Base-by-base conservation (phyloP, 495 filamentous ascomycete genomes). In the Trichoderma orchidacearum region DNA sequence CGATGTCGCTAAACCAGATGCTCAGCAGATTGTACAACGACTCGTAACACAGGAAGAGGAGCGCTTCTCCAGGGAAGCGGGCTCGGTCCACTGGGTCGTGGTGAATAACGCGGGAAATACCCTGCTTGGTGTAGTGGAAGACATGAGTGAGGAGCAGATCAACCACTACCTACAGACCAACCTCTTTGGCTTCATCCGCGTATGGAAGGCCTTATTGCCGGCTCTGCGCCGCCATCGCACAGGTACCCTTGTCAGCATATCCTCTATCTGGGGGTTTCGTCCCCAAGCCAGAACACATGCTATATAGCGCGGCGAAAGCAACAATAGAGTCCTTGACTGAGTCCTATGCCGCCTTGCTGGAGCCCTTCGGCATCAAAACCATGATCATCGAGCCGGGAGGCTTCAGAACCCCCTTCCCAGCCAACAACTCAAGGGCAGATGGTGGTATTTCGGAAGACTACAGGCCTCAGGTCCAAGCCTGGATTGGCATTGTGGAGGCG, bases 341-440 rank as follows among this genome's bases (percentile, higher is more conserved):
- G 54, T 64, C 64, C 1, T 57, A 80, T 13, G 58, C 64, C 25
- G 56, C 60, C 1, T 76, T 80, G 55, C 56, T 78, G 11, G 62
- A 58, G 31, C 65, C 69, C 11, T 71, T 80, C 31, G 68, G 70
- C 3, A 73, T 82, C 53, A 63, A 70, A 3, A 72, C 63, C 15
- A 65, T 68, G 8, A 55, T 67, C 6, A 61, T 82, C 29, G 78
- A 81, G 67, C 78, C 77, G 18, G 77, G 78, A 0, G 70, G 66
- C 62, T 71, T 71, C 55, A 62, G 70, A 18, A 74, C 71, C 5
- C 63, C 59, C 15, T 68, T 72, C 38, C 62, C 41, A 12, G 41
- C 7, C 41, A 48, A 48, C 41, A 48, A 48, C 41, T 48, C 41
- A 9, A 25, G 13, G 7, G 18, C 41, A 13, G 41, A 48, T 48